Base-by-base conservation (phyloP, 768 basidiomycete genomes). In the Pleurotus cornucopiae region DNA sequence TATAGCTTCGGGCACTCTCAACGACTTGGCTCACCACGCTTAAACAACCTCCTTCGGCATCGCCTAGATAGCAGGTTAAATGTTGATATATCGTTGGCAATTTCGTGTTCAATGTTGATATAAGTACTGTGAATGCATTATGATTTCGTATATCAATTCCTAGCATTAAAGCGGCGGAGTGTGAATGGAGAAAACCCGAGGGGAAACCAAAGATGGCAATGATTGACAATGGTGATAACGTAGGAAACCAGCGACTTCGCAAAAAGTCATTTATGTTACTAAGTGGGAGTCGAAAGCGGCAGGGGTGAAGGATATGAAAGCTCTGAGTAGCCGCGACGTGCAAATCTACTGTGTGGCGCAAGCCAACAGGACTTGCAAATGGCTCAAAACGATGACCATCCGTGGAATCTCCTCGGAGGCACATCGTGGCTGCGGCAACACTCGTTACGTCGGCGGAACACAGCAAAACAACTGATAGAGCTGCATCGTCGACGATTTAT, bases 1-100 rank as follows among this genome's bases (percentile, higher is more conserved):
- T 38, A 37, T 47, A 68, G 67, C 68, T 18, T 55, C 61, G 12
- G 63, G 64, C 2, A 68, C 69, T 25, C 38, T 62, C 59, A 70
- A 70, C 62, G 46, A 59, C 47, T 62, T 70, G 30, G 69, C 66
- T 9, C 63, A 67, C 55, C 66, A 69, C 48, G 55, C 51, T 53
- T 53, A 53, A 39, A 41, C 23, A 20, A 18, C 7, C 3, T 48
- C 11, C n/a, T 34, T 34, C 30, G 30, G 30, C 30, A 34, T 34
- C 30, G 9, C 6, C 30, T 34, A 34, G 30, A 44, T 44, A 26
- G 14, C 21, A 12, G 21, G 14, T 48, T 48, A 26, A n/a, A 51
- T 25, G 48, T 20, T 25, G 1, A n/a, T 26, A 49, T 13, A 20
- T 16, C n/a, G n/a, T 12, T 41, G n/a, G 38, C 20, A 16, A 53